Base-by-base conservation (phyloP, 495 filamentous ascomycete genomes). In the Delitschia confertaspora region DNA sequence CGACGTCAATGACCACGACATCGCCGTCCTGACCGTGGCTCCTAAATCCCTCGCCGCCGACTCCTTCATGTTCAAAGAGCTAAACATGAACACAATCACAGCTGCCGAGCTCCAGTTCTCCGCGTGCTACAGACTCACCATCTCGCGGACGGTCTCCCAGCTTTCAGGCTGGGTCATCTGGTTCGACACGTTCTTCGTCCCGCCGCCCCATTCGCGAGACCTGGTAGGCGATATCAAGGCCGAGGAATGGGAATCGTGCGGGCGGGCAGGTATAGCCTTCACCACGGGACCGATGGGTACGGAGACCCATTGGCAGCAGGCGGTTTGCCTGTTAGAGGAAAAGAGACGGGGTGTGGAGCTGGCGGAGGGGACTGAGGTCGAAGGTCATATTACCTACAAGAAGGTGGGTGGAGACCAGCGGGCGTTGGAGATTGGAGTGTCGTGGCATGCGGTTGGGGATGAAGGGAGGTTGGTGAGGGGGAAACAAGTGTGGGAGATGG, bases 171-270 rank as follows among this genome's bases (percentile, higher is more conserved):
- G 67, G 59, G 63, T 67, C 14, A 71, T 80, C 43, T 80, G 76
- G 75, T 80, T 81, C 46, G 77, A 81, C 51, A 76, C 73, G 3
- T 76, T 75, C 63, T 80, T 81, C 55, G 65, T 75, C 58, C 68
- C 69, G 3, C 68, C 69, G 8, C 46, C 35, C 2, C 13, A 25
- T 4, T 17, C 13, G 1, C 62, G 65, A 17, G 36, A 65, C n/a
- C 33, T 42, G 2, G n/a, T n/a, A n/a, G 44, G 38, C n/a, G 37
- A 51, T 27, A 56, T 49, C 3, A 46, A 53, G 29, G 62, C 60
- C 0, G 54, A 60, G 43, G 49, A 44, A n/a, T 69, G 65, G 62
- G 27, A 21, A 1, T 53, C 59, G 31, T 47, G 49, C 25, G 38
- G 49, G 5, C 39, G 51, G 19, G 44, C 24, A 21, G 67, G 66